Percentiles rank a stretch among this genome's conserved stretches.
Conservation (phyloP, 164 flowering plant genomes). For the Piper longum region DNA sequence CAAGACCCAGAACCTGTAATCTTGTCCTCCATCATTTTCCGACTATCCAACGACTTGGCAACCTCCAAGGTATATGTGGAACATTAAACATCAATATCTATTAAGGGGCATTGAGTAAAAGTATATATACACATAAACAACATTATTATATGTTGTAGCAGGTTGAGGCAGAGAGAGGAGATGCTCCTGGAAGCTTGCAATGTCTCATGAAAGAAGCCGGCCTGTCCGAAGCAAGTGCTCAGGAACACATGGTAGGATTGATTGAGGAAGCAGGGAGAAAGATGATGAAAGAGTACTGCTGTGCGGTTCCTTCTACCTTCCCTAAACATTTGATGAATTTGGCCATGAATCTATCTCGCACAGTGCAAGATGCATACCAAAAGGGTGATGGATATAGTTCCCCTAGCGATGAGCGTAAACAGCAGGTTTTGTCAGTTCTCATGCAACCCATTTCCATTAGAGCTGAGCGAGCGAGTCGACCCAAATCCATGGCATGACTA, state of each 20-base stretch:
- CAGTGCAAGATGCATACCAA: conserved; percentile 7
- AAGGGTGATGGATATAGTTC: conserved; percentile 13
- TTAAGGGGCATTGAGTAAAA: too few relatives aligned
- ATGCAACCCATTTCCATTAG: neutral
- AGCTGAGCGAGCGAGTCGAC: too few relatives aligned
- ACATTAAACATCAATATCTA: neutral
- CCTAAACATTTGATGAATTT: neutral
- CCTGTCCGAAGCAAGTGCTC: conserved; percentile 5
- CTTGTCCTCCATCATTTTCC: neutral
- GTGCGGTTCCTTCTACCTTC: neutral
- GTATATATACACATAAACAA: too few relatives aligned
- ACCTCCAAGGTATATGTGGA: conserved; percentile 1
- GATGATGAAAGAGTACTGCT: neutral
- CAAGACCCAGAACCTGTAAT: neutral
- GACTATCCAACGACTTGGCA: conserved; percentile 2
- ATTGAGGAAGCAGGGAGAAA: neutral
- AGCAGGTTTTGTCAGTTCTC: neutral
- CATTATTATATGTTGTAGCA: neutral
- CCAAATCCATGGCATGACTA: too few relatives aligned
- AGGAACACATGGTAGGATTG: neutral
- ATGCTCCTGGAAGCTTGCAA: conserved; percentile 7
- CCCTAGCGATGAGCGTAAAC: neutral
- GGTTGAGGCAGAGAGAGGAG: conserved; percentile 12
- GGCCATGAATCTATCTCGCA: conserved; percentile 3
- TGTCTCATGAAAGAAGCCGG: conserved; percentile 12